Base-by-base conservation (phyloP, 2,329 filamentous ascomycete species). In the Fusarium coicis region DNA sequence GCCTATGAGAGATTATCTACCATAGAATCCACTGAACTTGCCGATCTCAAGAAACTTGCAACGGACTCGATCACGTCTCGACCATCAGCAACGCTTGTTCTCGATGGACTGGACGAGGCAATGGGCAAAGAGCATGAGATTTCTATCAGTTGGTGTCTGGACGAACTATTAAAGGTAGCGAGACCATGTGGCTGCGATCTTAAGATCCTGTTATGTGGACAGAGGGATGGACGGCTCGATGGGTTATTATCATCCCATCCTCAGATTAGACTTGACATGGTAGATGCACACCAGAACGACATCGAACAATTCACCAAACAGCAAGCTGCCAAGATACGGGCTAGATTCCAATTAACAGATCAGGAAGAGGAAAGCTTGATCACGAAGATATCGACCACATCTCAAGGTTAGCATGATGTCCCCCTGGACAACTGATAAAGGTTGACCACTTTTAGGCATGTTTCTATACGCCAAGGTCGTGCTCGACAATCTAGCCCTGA, bases 401-500 rank as follows among this genome's bases (percentile, higher is more conserved):
- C 63, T 10, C n/a, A n/a, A n/a, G n/a, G n/a, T n/a, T n/a, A n/a
- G n/a, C n/a, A n/a, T n/a, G n/a, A n/a, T n/a, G n/a, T n/a, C n/a
- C n/a, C n/a, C n/a, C n/a, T n/a, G n/a, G n/a, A n/a, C n/a, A n/a
- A n/a, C n/a, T n/a, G n/a, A n/a, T n/a, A n/a, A n/a, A n/a, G n/a
- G n/a, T n/a, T n/a, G 0, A 0, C 0, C 1, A 9, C 36, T 7
- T 66, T 58, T 10, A 40, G 39, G 39, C 11, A 40, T 63, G 59
- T 66, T 66, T 16, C 12, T 66, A 0, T 66, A 66, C 3, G 43
- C 50, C 0, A 5, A 12, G 6, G 42, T 66, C 0, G 49, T 66
- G 0, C 10, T 66, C 0, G 21, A 28, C 0, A 42, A 56, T 5
- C 32, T 66, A 0, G 2, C 9, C 0, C 5, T 3, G 0, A 56